Percentiles rank a stretch among this genome's conserved stretches.
Conservation (phyloP, 2,329 filamentous ascomycete species). For the Alternaria sp. region DNA sequence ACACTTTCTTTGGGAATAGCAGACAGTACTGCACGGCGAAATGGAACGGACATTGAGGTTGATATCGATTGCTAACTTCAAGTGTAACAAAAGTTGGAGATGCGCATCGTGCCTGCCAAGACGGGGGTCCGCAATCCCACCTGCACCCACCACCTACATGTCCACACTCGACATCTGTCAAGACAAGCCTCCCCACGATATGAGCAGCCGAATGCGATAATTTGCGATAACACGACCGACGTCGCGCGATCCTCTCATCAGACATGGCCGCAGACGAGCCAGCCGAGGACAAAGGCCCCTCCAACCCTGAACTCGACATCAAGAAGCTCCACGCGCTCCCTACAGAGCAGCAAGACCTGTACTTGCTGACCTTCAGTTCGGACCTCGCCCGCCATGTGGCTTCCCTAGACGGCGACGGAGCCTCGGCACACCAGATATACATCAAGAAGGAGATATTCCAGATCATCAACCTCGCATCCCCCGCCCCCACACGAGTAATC, state of each 20-base stretch:
- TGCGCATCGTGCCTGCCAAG: conserved; percentile 34
- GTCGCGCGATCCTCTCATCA: conserved; percentile 20
- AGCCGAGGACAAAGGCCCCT: conserved; percentile 50
- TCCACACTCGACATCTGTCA: conserved; percentile 33
- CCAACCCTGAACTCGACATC: conserved; percentile 83
- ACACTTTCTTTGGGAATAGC: conserved; percentile 20
- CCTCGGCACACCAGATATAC: conserved; percentile 87
- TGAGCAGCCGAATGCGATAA: conserved; percentile 24
- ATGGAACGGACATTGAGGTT: conserved; percentile 35
- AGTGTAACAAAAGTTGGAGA: conserved; percentile 28
- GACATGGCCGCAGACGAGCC: conserved; percentile 43
- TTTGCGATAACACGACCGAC: conserved; percentile 10
- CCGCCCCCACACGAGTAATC: conserved; percentile 85
- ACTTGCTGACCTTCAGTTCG: conserved; percentile 87
- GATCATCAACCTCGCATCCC: conserved; percentile 82
- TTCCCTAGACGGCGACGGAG: conserved; percentile 76
- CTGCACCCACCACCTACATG: conserved; percentile 23
- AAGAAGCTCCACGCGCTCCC: conserved; percentile 88
- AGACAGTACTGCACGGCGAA: conserved; percentile 30
- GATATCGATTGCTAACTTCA: conserved; percentile 1
- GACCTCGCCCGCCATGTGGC: conserved; percentile 82
- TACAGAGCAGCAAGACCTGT: conserved; percentile 94
- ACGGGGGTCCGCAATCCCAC: conserved; percentile 38
- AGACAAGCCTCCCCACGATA: conserved; percentile 29
- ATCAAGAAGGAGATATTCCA: conserved; percentile 95